A percentile compares a stretch with the other conserved stretches of the same genome.
Evolutionary conservation across 2,329 filamentous ascomycete genomes (phyloP).

Genomic region (Penicillium sp.): DNA sequence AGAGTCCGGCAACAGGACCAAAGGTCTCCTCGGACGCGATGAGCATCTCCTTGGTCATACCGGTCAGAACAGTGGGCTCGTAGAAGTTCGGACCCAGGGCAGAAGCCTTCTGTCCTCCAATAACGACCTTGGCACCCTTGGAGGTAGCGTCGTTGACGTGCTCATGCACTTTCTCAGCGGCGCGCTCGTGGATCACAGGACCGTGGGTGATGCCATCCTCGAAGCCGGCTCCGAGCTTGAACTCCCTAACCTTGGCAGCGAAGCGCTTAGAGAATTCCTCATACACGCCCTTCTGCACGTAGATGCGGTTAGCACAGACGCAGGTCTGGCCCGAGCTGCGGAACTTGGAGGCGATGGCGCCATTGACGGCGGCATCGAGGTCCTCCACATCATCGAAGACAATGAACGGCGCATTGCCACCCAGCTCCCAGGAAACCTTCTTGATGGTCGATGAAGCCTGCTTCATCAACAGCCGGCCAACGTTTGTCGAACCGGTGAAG

Average conservation of each 20-base stretch:
- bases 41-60: constrained; percentile 84
- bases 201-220: constrained; percentile 52
- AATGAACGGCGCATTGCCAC: constrained; percentile 94
- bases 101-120: constrained; percentile 74
- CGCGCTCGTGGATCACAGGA: constrained; percentile 73
- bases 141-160: constrained; percentile 79
- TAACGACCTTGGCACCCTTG: constrained; percentile 75
- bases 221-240: constrained; percentile 54
- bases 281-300: constrained; percentile 57
- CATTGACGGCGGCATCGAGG: constrained; percentile 79
- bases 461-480: constrained; percentile 81
- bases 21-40: constrained; percentile 91
- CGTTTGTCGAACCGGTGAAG: constrained; percentile 78
- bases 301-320: constrained; percentile 72
- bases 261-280: constrained; percentile 61
- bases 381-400: constrained; percentile 91
- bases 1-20: constrained; percentile 87
- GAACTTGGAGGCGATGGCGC: constrained; percentile 88
- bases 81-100: constrained; percentile 85
- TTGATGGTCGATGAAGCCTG: constrained; percentile 84
- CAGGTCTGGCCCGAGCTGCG: constrained; percentile 94
- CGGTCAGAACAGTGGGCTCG: constrained; percentile 84
- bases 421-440: constrained; percentile 86
- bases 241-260: constrained; percentile 55
- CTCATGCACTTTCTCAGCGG: constrained; percentile 75